Evolutionary conservation across 179 eudicot genomes (phyloP).

Genomic region (Drosera spatulata): DNA sequence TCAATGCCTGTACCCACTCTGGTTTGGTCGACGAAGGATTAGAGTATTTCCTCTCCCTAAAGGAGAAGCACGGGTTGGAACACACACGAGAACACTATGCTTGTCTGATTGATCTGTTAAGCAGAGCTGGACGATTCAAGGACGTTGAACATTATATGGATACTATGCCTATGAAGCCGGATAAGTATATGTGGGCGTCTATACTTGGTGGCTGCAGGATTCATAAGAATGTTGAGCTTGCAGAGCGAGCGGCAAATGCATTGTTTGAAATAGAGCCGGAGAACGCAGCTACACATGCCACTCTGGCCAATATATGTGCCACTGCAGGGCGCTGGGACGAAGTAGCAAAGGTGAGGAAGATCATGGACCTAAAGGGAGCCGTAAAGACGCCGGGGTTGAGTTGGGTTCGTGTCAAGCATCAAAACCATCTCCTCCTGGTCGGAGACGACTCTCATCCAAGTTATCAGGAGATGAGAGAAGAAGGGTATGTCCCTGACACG

Average conservation of each 20-base stretch:
- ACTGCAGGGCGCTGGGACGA: constrained; percentile 29
- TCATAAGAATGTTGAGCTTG: constrained; percentile 35
- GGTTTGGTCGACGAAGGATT: constrained; percentile 73
- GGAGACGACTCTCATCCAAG: constrained; percentile 61
- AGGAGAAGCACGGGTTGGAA: constrained; percentile 31
- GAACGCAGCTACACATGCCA: constrained; percentile 36
- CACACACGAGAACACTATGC: constrained; percentile 62
- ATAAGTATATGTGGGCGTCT: constrained; percentile 69
- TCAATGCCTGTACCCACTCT: constrained; percentile 76
- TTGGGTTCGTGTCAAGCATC: constrained; percentile 54
- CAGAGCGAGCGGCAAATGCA: constrained; percentile 31
- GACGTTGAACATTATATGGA: constrained; percentile 59
- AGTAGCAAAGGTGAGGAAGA: constrained; percentile 26
- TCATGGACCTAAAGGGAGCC: constrained; percentile 42
- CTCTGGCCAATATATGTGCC: constrained; percentile 35
- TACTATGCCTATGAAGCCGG: constrained; percentile 49
- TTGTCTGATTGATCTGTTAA: constrained; percentile 62
- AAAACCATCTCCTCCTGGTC: constrained; percentile 42
- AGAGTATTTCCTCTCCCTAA: constrained; percentile 54
- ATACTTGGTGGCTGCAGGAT: constrained; percentile 47
- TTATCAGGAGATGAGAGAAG: constrained; percentile 58
- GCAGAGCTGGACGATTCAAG: constrained; percentile 66
- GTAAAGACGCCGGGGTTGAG: constrained; percentile 69
- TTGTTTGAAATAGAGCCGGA: constrained; percentile 33
- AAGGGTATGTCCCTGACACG: constrained; percentile 72